Evolutionary conservation across 108 stramenopile species (phyloP), one percentile per base, ranked within the genome.

Genomic region (Fragilaria radians): DNA sequence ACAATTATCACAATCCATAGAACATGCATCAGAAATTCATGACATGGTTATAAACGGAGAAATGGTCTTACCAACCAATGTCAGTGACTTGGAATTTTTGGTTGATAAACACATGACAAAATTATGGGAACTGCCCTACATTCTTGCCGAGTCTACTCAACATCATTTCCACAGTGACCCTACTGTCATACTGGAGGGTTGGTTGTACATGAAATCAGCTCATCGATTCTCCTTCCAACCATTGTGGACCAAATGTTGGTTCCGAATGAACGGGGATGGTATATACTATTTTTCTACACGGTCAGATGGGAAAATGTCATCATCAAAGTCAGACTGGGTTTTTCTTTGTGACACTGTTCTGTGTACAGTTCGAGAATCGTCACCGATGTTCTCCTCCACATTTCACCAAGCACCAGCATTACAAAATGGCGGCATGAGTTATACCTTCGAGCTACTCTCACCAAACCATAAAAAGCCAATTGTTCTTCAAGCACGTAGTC

Each of bases 261-360:
- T 93, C 75, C 69, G 87, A 52, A 76, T 93, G 67, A 86, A 93
- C 32, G 69, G 76, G 48, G 73, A 71, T 28, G 85, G 88, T 32
- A 83, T 93, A 18, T 89, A 88, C 63, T 93, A 85, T 53, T 79
- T 86, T 32, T 70, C 82, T 52, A 70, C 63, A 11, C 61, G 61
- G 2, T 70, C 65, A 5, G 69, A 83, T 11, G 63, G 32, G 22
- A 76, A 80, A 32, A 85, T 70, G 58, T 62, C 50, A 3, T 56
- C 47, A 50, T n/a, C n/a, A n/a, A 61, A 66, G 5, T 3, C 7
- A 45, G 81, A 87, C 42, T 79, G 89, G 0, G 77, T 89, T 5
- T 86, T 85, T 54, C 81, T 96, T 52, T 95, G 93, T 63, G 93
- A 94, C 57, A 85, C 94, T 54, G 80, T 95, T 19, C 72, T 96